phyloP scores from a whole-genome alignment of 1,139 yeast species.

The Magnusiomyces suaveolens region DNA sequence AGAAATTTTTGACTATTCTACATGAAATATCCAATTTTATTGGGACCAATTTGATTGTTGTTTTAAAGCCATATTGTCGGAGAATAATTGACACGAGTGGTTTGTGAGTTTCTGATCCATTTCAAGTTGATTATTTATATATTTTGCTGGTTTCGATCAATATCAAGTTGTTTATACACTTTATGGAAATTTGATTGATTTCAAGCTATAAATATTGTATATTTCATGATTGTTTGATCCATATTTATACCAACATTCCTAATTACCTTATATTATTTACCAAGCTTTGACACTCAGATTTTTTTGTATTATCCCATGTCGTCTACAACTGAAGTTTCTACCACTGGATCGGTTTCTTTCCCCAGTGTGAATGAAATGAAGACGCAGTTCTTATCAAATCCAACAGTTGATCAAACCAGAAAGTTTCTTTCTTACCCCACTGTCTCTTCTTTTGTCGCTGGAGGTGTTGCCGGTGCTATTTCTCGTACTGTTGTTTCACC shows the following conservation, averaged over 20 bases:
- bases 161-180: no score
- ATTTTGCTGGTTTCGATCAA: no score
- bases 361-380: background rate
- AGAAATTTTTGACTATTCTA: background rate
- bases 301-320: background rate
- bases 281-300: background rate
- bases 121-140: no score
- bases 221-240: background rate
- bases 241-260: background rate
- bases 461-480: slow-evolving; percentile 85
- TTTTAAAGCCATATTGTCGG: background rate
- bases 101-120: no score
- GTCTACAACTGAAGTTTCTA: background rate
- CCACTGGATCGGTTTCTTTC: background rate
- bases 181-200: no score
- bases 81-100: background rate
- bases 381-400: slow-evolving; percentile 7
- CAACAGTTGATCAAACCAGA: slow-evolving; percentile 12
- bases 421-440: slow-evolving; percentile 29
- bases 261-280: background rate
- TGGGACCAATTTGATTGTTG: background rate
- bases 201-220: no score
- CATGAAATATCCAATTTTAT: background rate
- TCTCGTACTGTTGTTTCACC: slow-evolving; percentile 93
- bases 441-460: slow-evolving; percentile 55